phyloP scores from a whole-genome alignment of 306 rosid genomes.

The Citrullus colocynthis region DNA sequence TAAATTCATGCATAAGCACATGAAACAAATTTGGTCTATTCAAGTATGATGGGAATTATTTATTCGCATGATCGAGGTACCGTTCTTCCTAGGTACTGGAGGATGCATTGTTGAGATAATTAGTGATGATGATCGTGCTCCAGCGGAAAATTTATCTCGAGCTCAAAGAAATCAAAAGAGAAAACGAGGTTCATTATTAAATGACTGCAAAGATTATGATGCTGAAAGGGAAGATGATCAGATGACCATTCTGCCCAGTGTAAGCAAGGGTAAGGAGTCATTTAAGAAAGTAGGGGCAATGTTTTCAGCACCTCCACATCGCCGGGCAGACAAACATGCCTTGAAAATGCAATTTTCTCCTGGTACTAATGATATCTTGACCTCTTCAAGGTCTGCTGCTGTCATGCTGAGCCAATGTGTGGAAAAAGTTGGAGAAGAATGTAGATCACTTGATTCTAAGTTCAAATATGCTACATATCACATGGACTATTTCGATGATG shows the following conservation, averaged over 20 bases:
- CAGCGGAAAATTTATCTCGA: not conserved
- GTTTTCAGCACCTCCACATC: not conserved
- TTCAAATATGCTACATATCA: not conserved
- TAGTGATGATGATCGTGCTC: constrained; percentile 17
- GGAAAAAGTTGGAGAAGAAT: not conserved
- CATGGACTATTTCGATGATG: not conserved
- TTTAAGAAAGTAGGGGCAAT: not conserved
- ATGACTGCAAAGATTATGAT: not conserved
- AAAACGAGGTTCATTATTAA: constrained; percentile 4
- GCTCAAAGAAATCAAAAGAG: constrained; percentile 6
- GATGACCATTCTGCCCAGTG: not conserved
- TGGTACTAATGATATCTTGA: not conserved
- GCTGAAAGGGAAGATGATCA: not conserved
- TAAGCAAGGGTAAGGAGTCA: not conserved
- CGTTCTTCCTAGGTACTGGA: constrained; percentile 1
- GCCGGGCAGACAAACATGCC: not conserved
- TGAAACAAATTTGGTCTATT: not conserved
- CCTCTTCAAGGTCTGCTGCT: not conserved
- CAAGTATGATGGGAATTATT: not conserved
- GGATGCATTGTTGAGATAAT: not conserved
- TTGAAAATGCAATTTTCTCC: not conserved
- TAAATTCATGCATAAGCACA: not conserved
- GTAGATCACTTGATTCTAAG: not conserved
- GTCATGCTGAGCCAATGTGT: not conserved
- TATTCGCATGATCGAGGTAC: not conserved